Percentiles rank a stretch among this genome's conserved stretches.
phyloP scores from a whole-genome alignment of 495 filamentous ascomycete genomes.

The Pseudoneurospora amorphoporcata region DNA sequence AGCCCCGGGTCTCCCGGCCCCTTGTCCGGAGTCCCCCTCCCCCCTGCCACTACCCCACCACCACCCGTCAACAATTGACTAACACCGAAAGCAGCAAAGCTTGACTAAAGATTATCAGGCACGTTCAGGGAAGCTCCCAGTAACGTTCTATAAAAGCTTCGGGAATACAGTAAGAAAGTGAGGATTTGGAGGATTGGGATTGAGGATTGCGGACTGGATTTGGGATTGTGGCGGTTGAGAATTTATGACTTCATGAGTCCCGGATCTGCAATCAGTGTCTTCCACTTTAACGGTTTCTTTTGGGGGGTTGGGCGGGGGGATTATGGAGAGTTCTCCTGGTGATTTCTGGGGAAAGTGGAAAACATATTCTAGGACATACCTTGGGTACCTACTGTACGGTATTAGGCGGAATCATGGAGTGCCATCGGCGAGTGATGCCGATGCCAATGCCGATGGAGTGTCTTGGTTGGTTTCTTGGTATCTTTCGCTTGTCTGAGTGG shows the following conservation, averaged over 20 bases:
- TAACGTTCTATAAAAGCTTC: background rate
- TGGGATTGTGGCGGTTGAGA: too few species aligned
- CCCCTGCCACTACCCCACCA: background rate
- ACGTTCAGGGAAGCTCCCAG: background rate
- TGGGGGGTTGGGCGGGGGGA: too few species aligned
- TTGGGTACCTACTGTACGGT: too few species aligned
- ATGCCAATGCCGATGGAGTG: too few species aligned
- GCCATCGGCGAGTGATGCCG: too few species aligned
- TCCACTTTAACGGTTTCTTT: background rate
- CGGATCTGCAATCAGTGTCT: background rate
- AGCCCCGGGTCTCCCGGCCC: background rate
- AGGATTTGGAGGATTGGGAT: background rate
- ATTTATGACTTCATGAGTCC: background rate
- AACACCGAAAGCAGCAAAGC: background rate
- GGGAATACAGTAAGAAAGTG: background rate
- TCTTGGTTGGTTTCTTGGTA: too few species aligned
- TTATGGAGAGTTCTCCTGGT: too few species aligned
- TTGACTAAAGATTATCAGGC: background rate
- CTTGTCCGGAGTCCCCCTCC: background rate
- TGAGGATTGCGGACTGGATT: background rate
- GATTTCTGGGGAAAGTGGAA: too few species aligned
- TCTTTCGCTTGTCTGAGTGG: too few species aligned
- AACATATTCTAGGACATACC: too few species aligned
- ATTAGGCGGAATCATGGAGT: too few species aligned
- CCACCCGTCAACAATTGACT: background rate